Evolutionary conservation across 2,329 filamentous ascomycete genomes (phyloP), one percentile per base, ranked within the genome.

Genomic region (Fusarium compactum): DNA sequence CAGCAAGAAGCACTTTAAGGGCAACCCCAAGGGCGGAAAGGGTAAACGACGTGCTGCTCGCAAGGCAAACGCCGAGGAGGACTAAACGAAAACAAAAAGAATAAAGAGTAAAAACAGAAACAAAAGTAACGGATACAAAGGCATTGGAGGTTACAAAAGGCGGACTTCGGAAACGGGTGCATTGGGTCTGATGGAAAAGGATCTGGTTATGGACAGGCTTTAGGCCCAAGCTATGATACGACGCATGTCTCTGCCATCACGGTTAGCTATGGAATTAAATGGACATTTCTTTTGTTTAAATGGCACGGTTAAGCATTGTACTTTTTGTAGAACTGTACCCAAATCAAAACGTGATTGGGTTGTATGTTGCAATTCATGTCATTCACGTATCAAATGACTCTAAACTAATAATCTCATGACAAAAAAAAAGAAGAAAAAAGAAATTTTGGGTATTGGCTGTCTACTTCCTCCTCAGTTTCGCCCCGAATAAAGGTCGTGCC

Each of bases 1-100:
- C 54, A 87, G 90, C 61, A 99, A 99, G 89, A 98, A 98, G 84
- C 96, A 99, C 82, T 96, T 94, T 81, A 97, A 97, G 83, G 91
- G 88, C n/a, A 89, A 90, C 43, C 87, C 88, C 68, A 90, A 86
- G 80, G 87, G 85, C 46, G 80, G 78, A 64, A 91, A 88, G 78
- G 84, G 84, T 65, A 87, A 86, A 77, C 71, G 72, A n/a, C 71
- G 74, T 15, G 45, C 62, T 27, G 72, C 62, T 38, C 72, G 70
- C 16, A 70, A 64, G 44, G 65, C 45, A 3, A 57, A 53, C 22
- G 66, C 60, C 15, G 71, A 74, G 25, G 74, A 76, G 12, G 72
- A 75, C 48, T 76, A 58, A 57, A 58, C 6, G 30, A 87, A 79
- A 40, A 81, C 81, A 40, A 56, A 51, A 44, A 52, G n/a, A 62